Evolutionary conservation across 306 rosid species (phyloP).

Genomic region (Corylus heterophylla): DNA sequence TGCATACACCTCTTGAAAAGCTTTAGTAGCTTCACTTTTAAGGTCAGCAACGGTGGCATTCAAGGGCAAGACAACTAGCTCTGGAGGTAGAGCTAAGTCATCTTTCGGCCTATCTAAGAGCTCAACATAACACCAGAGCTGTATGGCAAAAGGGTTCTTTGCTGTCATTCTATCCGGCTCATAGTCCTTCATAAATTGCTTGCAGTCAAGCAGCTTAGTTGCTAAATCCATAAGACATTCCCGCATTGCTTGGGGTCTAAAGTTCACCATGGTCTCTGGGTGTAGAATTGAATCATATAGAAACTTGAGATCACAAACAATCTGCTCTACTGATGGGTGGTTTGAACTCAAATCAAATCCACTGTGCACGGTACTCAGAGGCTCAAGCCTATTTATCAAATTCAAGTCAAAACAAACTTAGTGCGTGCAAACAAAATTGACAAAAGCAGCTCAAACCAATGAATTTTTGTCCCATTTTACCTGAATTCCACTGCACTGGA

Average conservation of each 20-base stretch:
- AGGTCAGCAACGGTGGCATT: conserved; percentile 60
- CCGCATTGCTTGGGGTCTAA: conserved; percentile 31
- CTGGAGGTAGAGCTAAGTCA: conserved; percentile 57
- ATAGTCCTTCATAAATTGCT: conserved; percentile 71
- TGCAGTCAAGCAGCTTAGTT: conserved; percentile 71
- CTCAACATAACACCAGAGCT: conserved; percentile 64
- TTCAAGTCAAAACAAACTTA: background rate
- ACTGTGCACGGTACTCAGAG: conserved; percentile 13
- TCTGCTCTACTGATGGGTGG: conserved; percentile 48
- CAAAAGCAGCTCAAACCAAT: background rate
- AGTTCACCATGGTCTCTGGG: conserved; percentile 51
- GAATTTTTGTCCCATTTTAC: conserved; percentile 24
- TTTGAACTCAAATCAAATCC: conserved; percentile 22
- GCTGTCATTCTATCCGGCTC: conserved; percentile 18
- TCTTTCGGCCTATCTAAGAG: conserved; percentile 57
- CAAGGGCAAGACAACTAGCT: conserved; percentile 53
- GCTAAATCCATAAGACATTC: conserved; percentile 53
- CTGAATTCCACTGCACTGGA: conserved; percentile 57
- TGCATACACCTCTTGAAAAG: conserved; percentile 67
- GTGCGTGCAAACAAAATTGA: background rate
- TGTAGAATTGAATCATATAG: conserved; percentile 53
- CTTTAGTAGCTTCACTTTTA: conserved; percentile 41
- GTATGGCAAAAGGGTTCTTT: conserved; percentile 26
- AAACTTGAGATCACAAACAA: conserved; percentile 45
- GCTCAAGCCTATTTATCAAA: conserved; percentile 46